Base-by-base conservation (phyloP, 768 basidiomycete species). In the Candolleomyces aberdarensis region DNA sequence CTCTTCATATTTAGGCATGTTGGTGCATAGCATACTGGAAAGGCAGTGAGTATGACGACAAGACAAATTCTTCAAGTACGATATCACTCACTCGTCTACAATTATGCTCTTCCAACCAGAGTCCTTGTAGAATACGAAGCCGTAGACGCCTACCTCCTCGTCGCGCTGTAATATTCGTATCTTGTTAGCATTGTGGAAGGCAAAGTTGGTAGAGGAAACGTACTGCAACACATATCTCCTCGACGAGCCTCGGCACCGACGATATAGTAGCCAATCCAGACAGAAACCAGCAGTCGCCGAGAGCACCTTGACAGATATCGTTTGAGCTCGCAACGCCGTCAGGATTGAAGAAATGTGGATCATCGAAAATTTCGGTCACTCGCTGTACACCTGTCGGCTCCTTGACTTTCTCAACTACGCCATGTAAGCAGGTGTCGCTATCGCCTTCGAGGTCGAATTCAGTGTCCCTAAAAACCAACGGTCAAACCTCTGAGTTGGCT, bases 391-490 rank as follows among this genome's bases (percentile, higher is more conserved):
- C 79, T 7, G 44, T 46, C 44, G 44, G 44, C 44, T 9, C 44
- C 15, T 17, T 20, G 17, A 46, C 44, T 17, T 46, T 46, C 44
- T 46, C 17, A 4, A 20, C 14, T 14, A 46, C 3, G 7, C 44
- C 44, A 46, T 46, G 19, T 20, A 83, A 71, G 67, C 83, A 85
- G 9, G 76, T 71, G 5, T 78, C 71, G 56, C 68, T 67, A 67
- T 85, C 83, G 32, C 80, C 80, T 67, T 83, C 82, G 9, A 86
- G 70, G 62, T 86, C 84, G 62, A 85, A 85, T 62, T 83, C 83
- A 44, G 78, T 69, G 63, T 85, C 84, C 58, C 83, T 85, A 62
- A 48, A 40, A 50, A 29, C 31, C 17, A 11, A 11, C 17, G 1
- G 19, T 36, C 36, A 56, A 14, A 19, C 29, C 8, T 31, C n/a